Evolutionary conservation across 768 basidiomycete species (phyloP).

Genomic region (Mrakia blollopis): DNA sequence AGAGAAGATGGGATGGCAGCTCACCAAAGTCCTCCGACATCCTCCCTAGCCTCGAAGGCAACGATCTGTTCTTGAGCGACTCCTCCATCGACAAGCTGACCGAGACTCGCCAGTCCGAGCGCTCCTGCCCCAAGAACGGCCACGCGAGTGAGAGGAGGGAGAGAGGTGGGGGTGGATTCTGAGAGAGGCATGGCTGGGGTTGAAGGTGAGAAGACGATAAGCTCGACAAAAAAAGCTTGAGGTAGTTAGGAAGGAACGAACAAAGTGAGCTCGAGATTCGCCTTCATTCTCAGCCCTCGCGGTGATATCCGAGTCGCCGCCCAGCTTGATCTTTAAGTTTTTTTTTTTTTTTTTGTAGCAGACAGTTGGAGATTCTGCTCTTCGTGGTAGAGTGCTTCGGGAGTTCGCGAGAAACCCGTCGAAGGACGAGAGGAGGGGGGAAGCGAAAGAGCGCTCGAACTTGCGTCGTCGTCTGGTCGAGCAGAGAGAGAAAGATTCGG

Average conservation of each 20-base stretch:
- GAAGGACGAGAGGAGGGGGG: not conserved
- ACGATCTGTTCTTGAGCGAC: slow-evolving; percentile 16
- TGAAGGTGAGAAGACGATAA: not conserved
- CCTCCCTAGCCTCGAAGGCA: slow-evolving; percentile 19
- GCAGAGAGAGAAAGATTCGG: not conserved
- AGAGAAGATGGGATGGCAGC: not conserved
- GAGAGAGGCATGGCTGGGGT: not conserved
- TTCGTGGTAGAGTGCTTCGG: too few species aligned
- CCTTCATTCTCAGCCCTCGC: too few species aligned
- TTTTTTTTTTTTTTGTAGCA: not conserved
- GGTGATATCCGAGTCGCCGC: too few species aligned
- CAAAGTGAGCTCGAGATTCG: too few species aligned
- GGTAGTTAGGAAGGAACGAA: too few species aligned
- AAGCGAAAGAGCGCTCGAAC: not conserved
- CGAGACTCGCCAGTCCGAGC: slow-evolving; percentile 15
- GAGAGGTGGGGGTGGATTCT: not conserved
- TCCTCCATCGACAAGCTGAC: slow-evolving; percentile 19
- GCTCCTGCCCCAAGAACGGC: slow-evolving; percentile 22
- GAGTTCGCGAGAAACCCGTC: too few species aligned
- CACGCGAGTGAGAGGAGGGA: slow-evolving; percentile 21
- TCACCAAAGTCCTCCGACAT: slow-evolving; percentile 29
- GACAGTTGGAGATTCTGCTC: too few species aligned
- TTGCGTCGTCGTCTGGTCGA: not conserved
- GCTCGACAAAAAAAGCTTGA: too few species aligned
- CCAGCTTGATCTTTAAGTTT: too few species aligned